Percentiles rank a stretch among this genome's conserved stretches.
These are phyloP conservation scores for Ganoderma meredithae DNA, from an alignment of 1,284 basidiomycete species.

Conservation along the genomic window DNA sequence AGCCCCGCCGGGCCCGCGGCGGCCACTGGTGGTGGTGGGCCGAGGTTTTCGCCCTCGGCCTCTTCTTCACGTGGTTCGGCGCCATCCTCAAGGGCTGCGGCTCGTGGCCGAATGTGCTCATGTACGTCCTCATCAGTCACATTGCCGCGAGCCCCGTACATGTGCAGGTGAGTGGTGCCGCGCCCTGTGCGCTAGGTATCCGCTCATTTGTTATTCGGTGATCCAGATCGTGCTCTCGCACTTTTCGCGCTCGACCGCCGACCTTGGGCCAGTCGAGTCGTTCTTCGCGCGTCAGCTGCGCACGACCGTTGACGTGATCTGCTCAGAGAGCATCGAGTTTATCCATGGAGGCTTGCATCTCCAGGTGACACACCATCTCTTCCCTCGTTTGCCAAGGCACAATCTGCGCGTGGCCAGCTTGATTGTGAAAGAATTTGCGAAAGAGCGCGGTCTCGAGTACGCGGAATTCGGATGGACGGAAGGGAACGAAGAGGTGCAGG, in stretches of 20 bases:
- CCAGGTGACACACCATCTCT: constrained; percentile 97
- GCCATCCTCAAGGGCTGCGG: constrained; percentile 72
- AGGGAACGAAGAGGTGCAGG: constrained; percentile 83
- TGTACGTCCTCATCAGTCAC: constrained; percentile 83
- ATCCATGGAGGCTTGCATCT: constrained; percentile 94
- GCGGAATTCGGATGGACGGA: constrained; percentile 90
- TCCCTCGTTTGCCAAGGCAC: constrained; percentile 95
- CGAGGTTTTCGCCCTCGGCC: constrained; percentile 71
- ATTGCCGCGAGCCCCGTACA: constrained; percentile 85
- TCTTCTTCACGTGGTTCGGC: constrained; percentile 87
- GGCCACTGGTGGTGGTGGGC: constrained; percentile 77
- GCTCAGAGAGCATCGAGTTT: constrained; percentile 84
- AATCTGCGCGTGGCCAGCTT: constrained; percentile 85
- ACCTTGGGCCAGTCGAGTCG: constrained; percentile 90
- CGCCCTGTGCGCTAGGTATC: neutral
- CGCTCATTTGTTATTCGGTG: constrained; percentile 12
- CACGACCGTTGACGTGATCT: constrained; percentile 96
- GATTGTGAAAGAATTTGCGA: constrained; percentile 87
- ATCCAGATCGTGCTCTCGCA: constrained; percentile 96
- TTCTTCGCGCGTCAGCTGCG: constrained; percentile 94
- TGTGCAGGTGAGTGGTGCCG: constrained; percentile 65
- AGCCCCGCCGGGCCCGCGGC: constrained; percentile 63
- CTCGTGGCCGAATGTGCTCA: constrained; percentile 67
- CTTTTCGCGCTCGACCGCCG: constrained; percentile 94
- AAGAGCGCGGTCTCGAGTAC: constrained; percentile 85